Evolutionary conservation across 768 basidiomycete species (phyloP), one percentile per base, ranked within the genome.

Genomic region (Psilocybe cubensis): DNA sequence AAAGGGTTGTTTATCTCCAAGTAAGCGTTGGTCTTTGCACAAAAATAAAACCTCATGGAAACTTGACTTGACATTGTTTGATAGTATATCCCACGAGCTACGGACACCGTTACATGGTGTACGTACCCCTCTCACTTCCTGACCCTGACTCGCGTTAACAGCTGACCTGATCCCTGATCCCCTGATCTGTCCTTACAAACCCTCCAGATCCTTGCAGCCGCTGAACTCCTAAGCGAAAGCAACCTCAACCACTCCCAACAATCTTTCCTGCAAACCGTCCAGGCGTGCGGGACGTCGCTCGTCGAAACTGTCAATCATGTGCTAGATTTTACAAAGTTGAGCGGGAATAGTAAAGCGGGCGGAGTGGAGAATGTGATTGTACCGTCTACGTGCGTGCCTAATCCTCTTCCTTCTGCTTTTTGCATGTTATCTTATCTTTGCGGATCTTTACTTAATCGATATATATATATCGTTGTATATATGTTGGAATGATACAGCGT

Each of bases 241-340:
- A 67, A 80, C n/a, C 76, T 98, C 28, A 89, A 86, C 66, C 86
- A 90, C 45, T 86, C 87, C 11, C 96, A 98, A 70, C 69, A 77
- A 9, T 93, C 94, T 0, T 96, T 94, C 76, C 74, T 97, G 48
- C 91, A 94, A 67, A 97, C 96, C 0, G 92, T 97, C 1, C 91
- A 95, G 70, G 94, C 93, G 5, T 97, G 95, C 67, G 95, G 94
- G 12, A 96, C 90, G n/a, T 94, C 93, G 1, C 81, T 98, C 1
- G 92, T 96, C 40, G 96, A 98, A 76, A 96, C 95, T 0, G 94
- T 98, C 47, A 97, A 97, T 67, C 96, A 98, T 64, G 96, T 98
- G 4, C 77, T 98, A 24, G 96, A 98, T 70, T 98, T 96, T 67
- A 96, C 94, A 27, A 98, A 98, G 68, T 80, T 96, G 21, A 94